These are phyloP conservation scores for Mentha longifolia DNA, from an alignment of 257 asterid species.

Conservation along the genomic window DNA sequence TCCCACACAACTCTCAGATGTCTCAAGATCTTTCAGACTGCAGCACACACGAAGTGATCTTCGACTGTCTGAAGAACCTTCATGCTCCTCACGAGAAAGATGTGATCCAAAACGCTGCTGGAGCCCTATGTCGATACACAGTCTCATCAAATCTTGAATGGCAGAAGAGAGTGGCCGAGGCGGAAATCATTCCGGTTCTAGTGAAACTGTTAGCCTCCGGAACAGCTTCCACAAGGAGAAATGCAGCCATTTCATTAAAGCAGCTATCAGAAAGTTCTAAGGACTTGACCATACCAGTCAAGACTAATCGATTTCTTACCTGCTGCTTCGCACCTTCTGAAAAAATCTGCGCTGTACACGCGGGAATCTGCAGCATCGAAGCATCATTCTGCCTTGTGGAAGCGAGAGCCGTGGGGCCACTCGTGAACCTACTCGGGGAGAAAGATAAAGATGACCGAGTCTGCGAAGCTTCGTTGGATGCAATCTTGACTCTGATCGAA, in stretches of 20 bases:
- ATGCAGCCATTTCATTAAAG: constrained; percentile 44
- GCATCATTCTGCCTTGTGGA: constrained; percentile 53
- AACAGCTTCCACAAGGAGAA: constrained; percentile 31
- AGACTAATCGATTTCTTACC: constrained; percentile 8
- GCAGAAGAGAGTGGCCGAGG: constrained; percentile 46
- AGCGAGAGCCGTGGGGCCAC: constrained; percentile 49
- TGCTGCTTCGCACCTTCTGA: constrained; percentile 39
- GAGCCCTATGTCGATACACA: constrained; percentile 47
- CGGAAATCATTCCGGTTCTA: constrained; percentile 39
- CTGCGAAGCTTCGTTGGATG: constrained; percentile 53
- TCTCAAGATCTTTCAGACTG: constrained; percentile 37
- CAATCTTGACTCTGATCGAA: constrained; percentile 45
- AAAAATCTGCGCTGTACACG: constrained; percentile 36
- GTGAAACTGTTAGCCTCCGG: constrained; percentile 43
- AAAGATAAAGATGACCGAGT: constrained; percentile 38
- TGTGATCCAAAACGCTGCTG: constrained; percentile 39
- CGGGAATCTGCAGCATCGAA: constrained; percentile 42
- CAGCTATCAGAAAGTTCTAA: constrained; percentile 47
- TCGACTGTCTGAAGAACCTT: constrained; percentile 39
- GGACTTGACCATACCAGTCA: constrained; percentile 36
- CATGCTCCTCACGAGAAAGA: constrained; percentile 34
- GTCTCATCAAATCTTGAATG: constrained; percentile 39
- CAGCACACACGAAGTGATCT: constrained; percentile 43
- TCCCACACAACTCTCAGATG: constrained; percentile 37
- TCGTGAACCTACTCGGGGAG: constrained; percentile 38